These are phyloP conservation scores for Cordyceps tenuipes DNA, from an alignment of 2,329 filamentous ascomycete genomes.

Conservation along the genomic window DNA sequence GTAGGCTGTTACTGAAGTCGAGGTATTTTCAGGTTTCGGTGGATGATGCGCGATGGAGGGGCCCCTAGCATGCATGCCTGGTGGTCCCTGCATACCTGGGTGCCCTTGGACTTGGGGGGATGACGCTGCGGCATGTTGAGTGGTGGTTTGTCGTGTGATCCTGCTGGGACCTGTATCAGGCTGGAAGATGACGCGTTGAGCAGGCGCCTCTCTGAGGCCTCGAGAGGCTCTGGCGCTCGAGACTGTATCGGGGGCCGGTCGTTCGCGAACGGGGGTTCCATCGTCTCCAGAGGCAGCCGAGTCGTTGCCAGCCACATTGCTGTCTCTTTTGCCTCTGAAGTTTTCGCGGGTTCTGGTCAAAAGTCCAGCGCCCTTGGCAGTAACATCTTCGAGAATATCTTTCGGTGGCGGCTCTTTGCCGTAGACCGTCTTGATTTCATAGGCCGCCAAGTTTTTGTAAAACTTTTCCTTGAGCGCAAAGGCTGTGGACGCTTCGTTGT, in stretches of 20 bases:
- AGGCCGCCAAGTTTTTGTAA: slow-evolving; percentile 82
- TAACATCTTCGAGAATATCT: slow-evolving; percentile 80
- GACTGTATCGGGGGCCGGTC: slow-evolving; percentile 41
- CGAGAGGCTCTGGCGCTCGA: slow-evolving; percentile 51
- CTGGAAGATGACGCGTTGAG: slow-evolving; percentile 76
- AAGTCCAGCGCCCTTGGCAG: slow-evolving; percentile 75
- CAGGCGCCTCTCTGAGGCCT: slow-evolving; percentile 71
- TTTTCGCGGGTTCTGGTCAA: slow-evolving; percentile 72
- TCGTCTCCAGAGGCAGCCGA: slow-evolving; percentile 53
- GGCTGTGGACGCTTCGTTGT: slow-evolving; percentile 72
- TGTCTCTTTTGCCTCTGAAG: slow-evolving; percentile 45
- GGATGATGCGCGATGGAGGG: slow-evolving; percentile 44
- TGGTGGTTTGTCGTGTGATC: slow-evolving; percentile 50
- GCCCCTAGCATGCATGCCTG: slow-evolving; percentile 28
- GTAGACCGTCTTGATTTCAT: slow-evolving; percentile 72
- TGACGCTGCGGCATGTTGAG: slow-evolving; percentile 30
- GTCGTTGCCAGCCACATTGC: slow-evolving; percentile 45
- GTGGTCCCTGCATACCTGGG: slow-evolving; percentile 23
- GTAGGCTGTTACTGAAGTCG: slow-evolving; percentile 57
- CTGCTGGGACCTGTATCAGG: slow-evolving; percentile 63
- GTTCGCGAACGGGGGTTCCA: slow-evolving; percentile 48
- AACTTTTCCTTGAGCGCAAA: slow-evolving; percentile 83
- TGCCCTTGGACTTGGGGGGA: slow-evolving; percentile 24
- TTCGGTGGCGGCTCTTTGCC: slow-evolving; percentile 76
- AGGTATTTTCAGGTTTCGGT: slow-evolving; percentile 46